Conservation (phyloP, 495 filamentous ascomycete species). For the Hypoxylon intermedium region DNA sequence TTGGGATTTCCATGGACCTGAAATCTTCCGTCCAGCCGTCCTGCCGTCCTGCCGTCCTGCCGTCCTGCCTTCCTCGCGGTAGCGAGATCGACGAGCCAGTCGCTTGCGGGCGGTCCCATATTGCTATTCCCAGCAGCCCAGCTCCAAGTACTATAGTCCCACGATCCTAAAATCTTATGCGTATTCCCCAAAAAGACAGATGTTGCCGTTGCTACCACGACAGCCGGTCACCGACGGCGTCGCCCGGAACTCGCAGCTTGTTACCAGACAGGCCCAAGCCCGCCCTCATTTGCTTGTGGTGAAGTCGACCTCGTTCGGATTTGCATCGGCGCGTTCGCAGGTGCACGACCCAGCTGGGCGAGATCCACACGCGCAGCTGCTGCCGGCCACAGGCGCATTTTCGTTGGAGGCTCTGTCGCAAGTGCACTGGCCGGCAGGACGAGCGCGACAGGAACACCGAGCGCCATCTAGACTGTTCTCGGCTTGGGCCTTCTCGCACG, state of each 20-base stretch:
- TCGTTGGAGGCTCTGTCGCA: conserved; percentile 78
- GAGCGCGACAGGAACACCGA: conserved; percentile 80
- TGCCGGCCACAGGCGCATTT: conserved; percentile 64
- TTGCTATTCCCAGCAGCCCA: conserved; percentile 7
- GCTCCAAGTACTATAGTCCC: conserved; percentile 21
- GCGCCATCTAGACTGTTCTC: conserved; percentile 80
- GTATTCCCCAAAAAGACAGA: too few species aligned
- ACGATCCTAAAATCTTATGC: not conserved
- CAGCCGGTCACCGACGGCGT: too few species aligned
- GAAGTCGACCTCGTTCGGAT: conserved; percentile 78
- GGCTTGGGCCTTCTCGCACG: conserved; percentile 74
- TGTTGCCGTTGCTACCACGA: too few species aligned
- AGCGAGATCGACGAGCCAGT: not conserved
- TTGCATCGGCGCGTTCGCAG: conserved; percentile 72
- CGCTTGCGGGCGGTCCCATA: not conserved
- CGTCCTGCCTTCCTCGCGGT: too few species aligned
- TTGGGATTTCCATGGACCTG: too few species aligned
- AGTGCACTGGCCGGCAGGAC: conserved; percentile 81
- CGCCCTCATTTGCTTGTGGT: conserved; percentile 67
- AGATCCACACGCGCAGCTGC: conserved; percentile 77
- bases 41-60: too few species aligned
- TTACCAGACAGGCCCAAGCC: too few species aligned
- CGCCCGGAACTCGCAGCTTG: too few species aligned
- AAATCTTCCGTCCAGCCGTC: too few species aligned
- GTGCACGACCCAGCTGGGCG: conserved; percentile 78